Conservation (phyloP, 2,329 filamentous ascomycete species). For the Aspergillus caelatus region DNA sequence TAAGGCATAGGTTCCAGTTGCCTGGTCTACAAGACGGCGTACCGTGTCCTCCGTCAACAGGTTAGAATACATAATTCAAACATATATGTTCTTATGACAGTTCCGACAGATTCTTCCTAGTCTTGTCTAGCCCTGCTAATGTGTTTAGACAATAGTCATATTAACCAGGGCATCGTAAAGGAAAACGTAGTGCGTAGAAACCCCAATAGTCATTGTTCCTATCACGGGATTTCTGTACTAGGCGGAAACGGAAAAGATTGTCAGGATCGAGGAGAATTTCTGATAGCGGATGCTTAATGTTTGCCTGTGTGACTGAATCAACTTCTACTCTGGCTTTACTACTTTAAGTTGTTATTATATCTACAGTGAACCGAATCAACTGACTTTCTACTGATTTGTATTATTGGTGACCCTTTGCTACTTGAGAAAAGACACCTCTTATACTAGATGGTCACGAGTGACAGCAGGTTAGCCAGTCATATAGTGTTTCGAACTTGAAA, state of each 20-base stretch:
- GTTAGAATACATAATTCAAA: not conserved
- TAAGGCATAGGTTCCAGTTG: not conserved
- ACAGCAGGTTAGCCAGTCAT: not conserved
- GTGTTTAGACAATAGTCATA: not conserved
- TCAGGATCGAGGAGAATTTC: conserved; percentile 17
- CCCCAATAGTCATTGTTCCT: conserved; percentile 43
- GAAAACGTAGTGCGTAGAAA: not conserved
- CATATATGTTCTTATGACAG: not conserved
- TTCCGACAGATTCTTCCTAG: not conserved
- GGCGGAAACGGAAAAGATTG: conserved; percentile 70
- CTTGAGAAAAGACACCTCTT: not conserved
- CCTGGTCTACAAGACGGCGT: not conserved
- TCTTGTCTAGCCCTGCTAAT: not conserved
- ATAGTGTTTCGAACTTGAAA: not conserved
- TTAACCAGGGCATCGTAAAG: not conserved
- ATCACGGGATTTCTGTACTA: conserved; percentile 79
- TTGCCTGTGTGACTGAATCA: too few species aligned
- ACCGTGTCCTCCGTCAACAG: not conserved
- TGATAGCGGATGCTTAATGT: not conserved
- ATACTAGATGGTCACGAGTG: not conserved
- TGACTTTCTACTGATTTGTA: not conserved
- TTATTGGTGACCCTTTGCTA: not conserved
- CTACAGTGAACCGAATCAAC: not conserved
- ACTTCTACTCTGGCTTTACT: not conserved
- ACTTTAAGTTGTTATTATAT: too few species aligned